Percentiles rank a stretch among this genome's conserved stretches.
Evolutionary conservation across 768 basidiomycete species (phyloP).

Genomic region (Lentinula detonsa): DNA sequence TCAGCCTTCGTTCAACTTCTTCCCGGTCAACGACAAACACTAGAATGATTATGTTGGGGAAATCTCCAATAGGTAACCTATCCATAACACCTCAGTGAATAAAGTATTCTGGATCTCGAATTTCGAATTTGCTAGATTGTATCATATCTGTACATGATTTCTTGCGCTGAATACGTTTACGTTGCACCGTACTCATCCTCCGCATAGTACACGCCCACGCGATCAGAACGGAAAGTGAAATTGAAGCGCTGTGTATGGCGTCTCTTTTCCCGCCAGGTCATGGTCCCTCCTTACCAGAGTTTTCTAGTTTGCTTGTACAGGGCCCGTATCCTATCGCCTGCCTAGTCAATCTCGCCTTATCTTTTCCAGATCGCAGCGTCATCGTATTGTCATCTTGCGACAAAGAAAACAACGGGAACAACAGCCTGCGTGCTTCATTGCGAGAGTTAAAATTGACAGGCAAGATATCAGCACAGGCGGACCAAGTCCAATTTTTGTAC

Average conservation of each 20-base stretch:
- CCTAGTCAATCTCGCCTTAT: background rate
- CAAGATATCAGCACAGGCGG: background rate
- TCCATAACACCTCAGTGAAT: background rate
- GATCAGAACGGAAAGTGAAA: background rate
- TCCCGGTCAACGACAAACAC: background rate
- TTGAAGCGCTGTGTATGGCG: background rate
- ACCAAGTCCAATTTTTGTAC: background rate
- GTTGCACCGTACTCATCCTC: too few species aligned
- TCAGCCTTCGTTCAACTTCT: background rate
- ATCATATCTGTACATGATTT: background rate
- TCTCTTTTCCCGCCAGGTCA: background rate
- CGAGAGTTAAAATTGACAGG: background rate
- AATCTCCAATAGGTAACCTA: background rate
- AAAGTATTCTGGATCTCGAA: background rate
- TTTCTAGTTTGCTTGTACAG: background rate
- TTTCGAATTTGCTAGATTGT: background rate
- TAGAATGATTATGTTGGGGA: background rate
- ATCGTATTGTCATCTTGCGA: background rate
- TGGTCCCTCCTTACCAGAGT: background rate
- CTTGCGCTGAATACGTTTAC: too few species aligned
- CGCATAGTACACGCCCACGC: background rate
- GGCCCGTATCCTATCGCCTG: background rate
- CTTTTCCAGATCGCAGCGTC: background rate
- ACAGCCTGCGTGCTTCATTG: background rate
- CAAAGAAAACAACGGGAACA: background rate